These are phyloP conservation scores for Geotrichum aggregatum DNA, from an alignment of 1,139 yeast species.

Conservation along the genomic window DNA sequence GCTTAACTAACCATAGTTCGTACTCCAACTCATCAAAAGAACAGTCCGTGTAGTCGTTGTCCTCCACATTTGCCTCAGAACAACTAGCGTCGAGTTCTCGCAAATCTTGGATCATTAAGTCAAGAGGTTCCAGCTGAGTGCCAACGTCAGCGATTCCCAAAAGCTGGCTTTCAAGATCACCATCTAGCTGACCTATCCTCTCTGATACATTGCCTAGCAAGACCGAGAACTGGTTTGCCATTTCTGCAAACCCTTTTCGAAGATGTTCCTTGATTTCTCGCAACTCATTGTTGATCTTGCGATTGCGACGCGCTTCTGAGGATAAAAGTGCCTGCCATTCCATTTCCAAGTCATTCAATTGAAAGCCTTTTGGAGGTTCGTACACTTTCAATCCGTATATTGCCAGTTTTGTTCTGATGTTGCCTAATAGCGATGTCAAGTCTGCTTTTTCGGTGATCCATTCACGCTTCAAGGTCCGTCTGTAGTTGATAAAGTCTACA, in stretches of 20 bases:
- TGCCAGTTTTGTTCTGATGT: slow-evolving; percentile 40
- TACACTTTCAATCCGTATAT: slow-evolving; percentile 39
- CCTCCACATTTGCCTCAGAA: slow-evolving; percentile 41
- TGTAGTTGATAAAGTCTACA: slow-evolving; percentile 32
- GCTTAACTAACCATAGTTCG: slow-evolving; percentile 39
- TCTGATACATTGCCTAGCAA: slow-evolving; percentile 33
- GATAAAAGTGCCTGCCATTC: slow-evolving; percentile 36
- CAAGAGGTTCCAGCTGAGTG: slow-evolving; percentile 36
- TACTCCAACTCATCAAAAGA: slow-evolving; percentile 41
- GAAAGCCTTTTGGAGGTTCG: slow-evolving; percentile 36
- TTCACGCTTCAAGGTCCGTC: slow-evolving; percentile 36
- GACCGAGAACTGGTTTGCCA: slow-evolving; percentile 38
- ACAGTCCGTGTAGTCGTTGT: slow-evolving; percentile 41
- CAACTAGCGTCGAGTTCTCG: slow-evolving; percentile 32
- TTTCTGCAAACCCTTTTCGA: slow-evolving; percentile 43
- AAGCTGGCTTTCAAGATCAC: slow-evolving; percentile 40
- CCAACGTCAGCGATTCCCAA: slow-evolving; percentile 33
- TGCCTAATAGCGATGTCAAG: slow-evolving; percentile 38
- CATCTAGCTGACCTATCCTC: slow-evolving; percentile 36
- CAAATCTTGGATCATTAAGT: slow-evolving; percentile 29
- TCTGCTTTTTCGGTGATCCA: slow-evolving; percentile 42
- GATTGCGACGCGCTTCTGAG: slow-evolving; percentile 37
- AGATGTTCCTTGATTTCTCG: slow-evolving; percentile 44
- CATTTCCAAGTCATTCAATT: slow-evolving; percentile 33
- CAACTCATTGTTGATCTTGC: slow-evolving; percentile 35